A percentile compares a stretch with the other conserved stretches of the same genome.
Evolutionary conservation across 208 protist species (phyloP).

Genomic region (Crithidia fasciculata): DNA sequence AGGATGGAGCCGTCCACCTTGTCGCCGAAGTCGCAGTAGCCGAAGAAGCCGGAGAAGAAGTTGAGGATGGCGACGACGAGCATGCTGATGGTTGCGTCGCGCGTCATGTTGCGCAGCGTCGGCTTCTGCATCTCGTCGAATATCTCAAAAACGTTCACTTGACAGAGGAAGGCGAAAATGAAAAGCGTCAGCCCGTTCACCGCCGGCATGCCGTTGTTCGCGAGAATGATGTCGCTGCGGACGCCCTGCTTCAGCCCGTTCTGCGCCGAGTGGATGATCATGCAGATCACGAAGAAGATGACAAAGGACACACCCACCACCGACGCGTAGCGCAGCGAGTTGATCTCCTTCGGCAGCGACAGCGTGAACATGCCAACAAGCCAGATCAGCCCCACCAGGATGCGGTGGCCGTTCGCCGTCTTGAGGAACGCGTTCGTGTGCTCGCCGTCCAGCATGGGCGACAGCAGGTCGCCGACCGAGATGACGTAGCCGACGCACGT

Average conservation of each 20-base stretch:
- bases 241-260: conserved; percentile 49
- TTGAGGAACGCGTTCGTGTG: conserved; percentile 51
- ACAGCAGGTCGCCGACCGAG: conserved; percentile 68
- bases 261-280: conserved; percentile 66
- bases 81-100: conserved; percentile 68
- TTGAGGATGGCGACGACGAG: conserved; percentile 53
- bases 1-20: conserved; percentile 62
- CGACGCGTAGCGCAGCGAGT: conserved; percentile 86
- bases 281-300: conserved; percentile 77
- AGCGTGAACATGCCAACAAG: conserved; percentile 71
- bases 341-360: conserved; percentile 87
- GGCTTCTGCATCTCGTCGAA: conserved; percentile 70
- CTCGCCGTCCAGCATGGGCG: conserved; percentile 45
- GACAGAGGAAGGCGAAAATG: conserved; percentile 83
- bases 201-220: conserved; percentile 43
- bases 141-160: conserved; percentile 82
- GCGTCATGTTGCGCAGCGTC: conserved; percentile 51
- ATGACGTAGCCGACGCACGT: conserved; percentile 84
- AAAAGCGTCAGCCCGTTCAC: conserved; percentile 75
- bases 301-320: conserved; percentile 74
- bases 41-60: conserved; percentile 75
- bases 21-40: conserved; percentile 78
- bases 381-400: conserved; percentile 59
- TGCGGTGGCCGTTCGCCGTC: conserved; percentile 44
- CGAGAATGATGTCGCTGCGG: conserved; percentile 39